Base-by-base conservation (phyloP, 2,329 filamentous ascomycete species). In the Botrytis porri region DNA sequence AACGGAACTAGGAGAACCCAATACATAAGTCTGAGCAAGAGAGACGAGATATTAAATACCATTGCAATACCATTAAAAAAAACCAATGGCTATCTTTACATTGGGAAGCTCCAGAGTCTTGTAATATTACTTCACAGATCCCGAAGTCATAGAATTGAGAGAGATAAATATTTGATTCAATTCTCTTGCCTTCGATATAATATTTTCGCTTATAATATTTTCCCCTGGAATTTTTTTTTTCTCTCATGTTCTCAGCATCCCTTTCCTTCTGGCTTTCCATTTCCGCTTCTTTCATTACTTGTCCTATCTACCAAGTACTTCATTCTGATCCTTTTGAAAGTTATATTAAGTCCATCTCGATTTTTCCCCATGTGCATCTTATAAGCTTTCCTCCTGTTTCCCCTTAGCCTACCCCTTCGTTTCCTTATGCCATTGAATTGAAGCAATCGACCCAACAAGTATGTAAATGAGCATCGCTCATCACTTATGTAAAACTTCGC, bases 261-360 rank as follows among this genome's bases (percentile, higher is more conserved):
- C 12, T 54, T 12, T 54, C 25, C 12, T 54, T 54, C 5, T 7
- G 25, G 12, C 22, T 12, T n/a, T n/a, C n/a, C 25, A n/a, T 5
- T 54, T 54, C 48, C 12, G 12, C 1, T n/a, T 16, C 25, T 16
- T 51, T 51, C 12, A n/a, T 16, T 12, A 51, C 5, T 14, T n/a
- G 4, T 51, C 22, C 0, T 7, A 16, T 51, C 48, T 6, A 51
- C 12, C 12, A n/a, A 4, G 0, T 16, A 16, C 0, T n/a, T n/a
- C 12, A 54, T 54, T 0, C 2, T 54, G n/a, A 7, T 16, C 0
- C 48, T 5, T n/a, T 14, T 12, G 3, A 54, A 0, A 14, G 0
- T 4, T 16, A 5, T n/a, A 54, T n/a, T 6, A 7, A 51, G 25
- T 14, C 45, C 14, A 51, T 25, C 2, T 22, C 22, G 45, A 1